phyloP scores from a whole-genome alignment of 345 rosid genomes.

The Arabidopsis thaliana region DNA sequence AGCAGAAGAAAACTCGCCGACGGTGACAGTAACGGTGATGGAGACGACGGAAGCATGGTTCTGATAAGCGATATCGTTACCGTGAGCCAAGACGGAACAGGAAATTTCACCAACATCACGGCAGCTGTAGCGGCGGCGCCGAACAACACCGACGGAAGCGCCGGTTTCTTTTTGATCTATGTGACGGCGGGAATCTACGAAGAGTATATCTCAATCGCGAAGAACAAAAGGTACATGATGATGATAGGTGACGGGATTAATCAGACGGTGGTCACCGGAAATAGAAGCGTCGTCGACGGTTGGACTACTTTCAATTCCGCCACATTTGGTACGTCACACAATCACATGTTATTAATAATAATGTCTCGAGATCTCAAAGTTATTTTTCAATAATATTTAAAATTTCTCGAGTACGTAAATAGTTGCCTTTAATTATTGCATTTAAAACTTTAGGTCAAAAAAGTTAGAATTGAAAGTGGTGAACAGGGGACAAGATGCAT shows the following conservation, averaged over 20 bases:
- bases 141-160: constrained; percentile 57
- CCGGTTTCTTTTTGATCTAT: constrained; percentile 78
- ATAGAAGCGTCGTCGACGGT: constrained; percentile 78
- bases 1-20: constrained; percentile 47
- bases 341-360: constrained; percentile 32
- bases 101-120: constrained; percentile 65
- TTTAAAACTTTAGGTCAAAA: constrained; percentile 30
- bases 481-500: constrained; percentile 30
- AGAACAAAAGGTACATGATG: constrained; percentile 78
- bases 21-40: constrained; percentile 23
- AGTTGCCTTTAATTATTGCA: constrained; percentile 31
- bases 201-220: constrained; percentile 72
- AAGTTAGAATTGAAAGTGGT: constrained; percentile 20
- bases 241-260: constrained; percentile 92
- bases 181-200: constrained; percentile 77
- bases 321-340: constrained; percentile 59
- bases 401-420: constrained; percentile 20
- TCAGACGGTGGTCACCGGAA: constrained; percentile 81
- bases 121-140: constrained; percentile 81
- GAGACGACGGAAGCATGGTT: constrained; percentile 51
- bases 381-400: neutral
- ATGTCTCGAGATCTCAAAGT: constrained; percentile 33
- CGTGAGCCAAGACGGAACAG: constrained; percentile 71
- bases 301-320: constrained; percentile 96
- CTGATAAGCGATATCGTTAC: constrained; percentile 62